phyloP scores from a whole-genome alignment of 768 basidiomycete species.

The Tylopilus sp. region DNA sequence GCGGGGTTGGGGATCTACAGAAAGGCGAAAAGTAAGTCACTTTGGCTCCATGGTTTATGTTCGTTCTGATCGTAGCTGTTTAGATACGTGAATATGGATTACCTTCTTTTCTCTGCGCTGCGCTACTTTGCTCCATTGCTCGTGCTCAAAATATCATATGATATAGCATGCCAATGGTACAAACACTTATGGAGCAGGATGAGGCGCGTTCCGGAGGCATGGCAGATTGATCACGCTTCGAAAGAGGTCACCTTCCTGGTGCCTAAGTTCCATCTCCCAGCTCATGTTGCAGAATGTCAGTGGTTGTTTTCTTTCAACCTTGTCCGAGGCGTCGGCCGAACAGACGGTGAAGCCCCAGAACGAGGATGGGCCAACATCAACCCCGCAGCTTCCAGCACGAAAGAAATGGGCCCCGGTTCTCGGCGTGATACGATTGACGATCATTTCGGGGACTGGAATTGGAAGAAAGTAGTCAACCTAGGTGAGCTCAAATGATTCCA shows the following conservation, averaged over 20 bases:
- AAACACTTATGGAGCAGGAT: constrained; percentile 4
- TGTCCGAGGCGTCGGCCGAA: not conserved
- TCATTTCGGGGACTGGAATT: not conserved
- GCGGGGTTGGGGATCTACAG: not conserved
- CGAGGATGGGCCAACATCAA: not conserved
- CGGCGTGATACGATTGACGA: not conserved
- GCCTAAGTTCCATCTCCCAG: not conserved
- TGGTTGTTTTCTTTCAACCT: too few species aligned
- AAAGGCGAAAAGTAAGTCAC: not conserved
- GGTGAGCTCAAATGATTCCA: constrained; percentile 15
- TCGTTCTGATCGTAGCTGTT: too few species aligned
- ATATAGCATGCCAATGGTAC: constrained; percentile 17
- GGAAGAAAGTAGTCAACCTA: constrained; percentile 21
- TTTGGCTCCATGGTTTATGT: too few species aligned
- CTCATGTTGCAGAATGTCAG: not conserved
- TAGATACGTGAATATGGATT: not conserved
- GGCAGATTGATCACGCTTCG: not conserved
- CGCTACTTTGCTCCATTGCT: not conserved
- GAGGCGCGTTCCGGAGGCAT: not conserved
- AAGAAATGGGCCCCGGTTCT: not conserved
- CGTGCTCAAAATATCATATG: constrained; percentile 16
- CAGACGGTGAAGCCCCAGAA: not conserved
- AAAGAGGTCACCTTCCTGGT: not conserved
- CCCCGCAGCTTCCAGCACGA: not conserved
- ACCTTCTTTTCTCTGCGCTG: not conserved